Base-by-base conservation (phyloP, 805 yeast species). In the Yarrowia sp. region DNA sequence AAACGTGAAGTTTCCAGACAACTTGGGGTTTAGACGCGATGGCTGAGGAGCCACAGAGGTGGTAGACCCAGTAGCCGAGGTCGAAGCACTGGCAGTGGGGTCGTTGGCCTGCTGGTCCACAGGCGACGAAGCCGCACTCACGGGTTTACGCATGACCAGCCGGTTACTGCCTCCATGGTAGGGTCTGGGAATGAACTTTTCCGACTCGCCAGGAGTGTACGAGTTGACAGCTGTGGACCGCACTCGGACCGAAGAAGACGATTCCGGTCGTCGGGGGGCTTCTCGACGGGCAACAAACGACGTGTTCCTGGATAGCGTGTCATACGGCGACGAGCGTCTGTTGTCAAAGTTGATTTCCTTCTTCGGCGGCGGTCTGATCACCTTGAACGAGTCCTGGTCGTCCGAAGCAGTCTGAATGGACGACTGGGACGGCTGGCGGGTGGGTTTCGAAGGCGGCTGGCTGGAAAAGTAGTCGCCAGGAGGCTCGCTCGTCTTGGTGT, bases 261-360 rank as follows among this genome's bases (percentile, higher is more conserved):
- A 67, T 34, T 64, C 65, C 3, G 83, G 82, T 2, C 81, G 80
- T 8, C 80, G 81, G 34, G 80, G 80, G 12, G 80, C 82, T 19
- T 83, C 86, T 72, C 96, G 79, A 68, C 82, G 84, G 0, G 96
- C 95, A 10, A 89, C 85, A 24, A 90, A 79, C 68, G 80, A 84
- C 0, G 87, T 83, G 1, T 82, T 77, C 60, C 53, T 19, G 50
- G 66, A 46, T 17, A 61, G 15, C 1, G 64, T 58, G 6, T 72
- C 86, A 73, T 84, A 90, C 1, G 97, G 96, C 0, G 96, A 88
- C 55, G 85, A 86, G 52, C 97, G 79, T 64, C 92, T 81, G 72
- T 89, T 86, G 72, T 91, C 95, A 74, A 91, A 91, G 76, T 92
- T 92, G 69, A 91, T 91, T 73, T 90, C 96, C 38, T 73, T 70